These are phyloP conservation scores for Hemileccinum rubropunctum DNA, from an alignment of 768 basidiomycete species.

Conservation along the genomic window DNA sequence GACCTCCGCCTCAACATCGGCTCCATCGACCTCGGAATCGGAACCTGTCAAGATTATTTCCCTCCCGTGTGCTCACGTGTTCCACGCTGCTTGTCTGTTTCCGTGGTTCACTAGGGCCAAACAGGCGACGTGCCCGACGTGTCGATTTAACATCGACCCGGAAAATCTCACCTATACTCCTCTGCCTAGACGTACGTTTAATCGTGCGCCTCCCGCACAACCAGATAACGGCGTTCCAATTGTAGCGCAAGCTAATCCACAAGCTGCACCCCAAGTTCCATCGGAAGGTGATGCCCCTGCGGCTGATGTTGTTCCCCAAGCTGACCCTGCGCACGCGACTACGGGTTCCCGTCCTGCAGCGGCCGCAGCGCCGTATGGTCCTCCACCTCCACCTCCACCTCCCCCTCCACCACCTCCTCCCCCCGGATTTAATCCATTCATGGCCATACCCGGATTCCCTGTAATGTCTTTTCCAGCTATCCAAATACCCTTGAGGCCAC, in stretches of 20 bases:
- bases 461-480: slow-evolving; percentile 27
- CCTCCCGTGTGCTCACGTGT: slow-evolving; percentile 79
- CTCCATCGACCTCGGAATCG: too few relatives aligned
- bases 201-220: slow-evolving; percentile 12
- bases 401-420: background rate
- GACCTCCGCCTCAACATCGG: too few relatives aligned
- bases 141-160: slow-evolving; percentile 81
- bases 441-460: slow-evolving; percentile 22
- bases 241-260: slow-evolving; percentile 8
- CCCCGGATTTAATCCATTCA: slow-evolving; percentile 12
- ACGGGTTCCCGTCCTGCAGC: slow-evolving; percentile 3
- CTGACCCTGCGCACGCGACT: background rate
- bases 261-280: slow-evolving; percentile 7
- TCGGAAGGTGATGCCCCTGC: background rate
- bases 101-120: slow-evolving; percentile 81
- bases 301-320: background rate
- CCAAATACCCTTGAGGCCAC: slow-evolving; percentile 22
- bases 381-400: background rate
- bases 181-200: slow-evolving; percentile 16
- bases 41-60: slow-evolving; percentile 51
- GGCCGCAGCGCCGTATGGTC: background rate
- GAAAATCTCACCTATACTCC: slow-evolving; percentile 58
- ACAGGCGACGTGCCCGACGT: slow-evolving; percentile 82
- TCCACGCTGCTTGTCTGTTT: slow-evolving; percentile 73
- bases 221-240: slow-evolving; percentile 12